Evolutionary conservation across 345 rosid genomes (phyloP), one percentile per base, ranked within the genome.

Genomic region (Salix koriyanagi): DNA sequence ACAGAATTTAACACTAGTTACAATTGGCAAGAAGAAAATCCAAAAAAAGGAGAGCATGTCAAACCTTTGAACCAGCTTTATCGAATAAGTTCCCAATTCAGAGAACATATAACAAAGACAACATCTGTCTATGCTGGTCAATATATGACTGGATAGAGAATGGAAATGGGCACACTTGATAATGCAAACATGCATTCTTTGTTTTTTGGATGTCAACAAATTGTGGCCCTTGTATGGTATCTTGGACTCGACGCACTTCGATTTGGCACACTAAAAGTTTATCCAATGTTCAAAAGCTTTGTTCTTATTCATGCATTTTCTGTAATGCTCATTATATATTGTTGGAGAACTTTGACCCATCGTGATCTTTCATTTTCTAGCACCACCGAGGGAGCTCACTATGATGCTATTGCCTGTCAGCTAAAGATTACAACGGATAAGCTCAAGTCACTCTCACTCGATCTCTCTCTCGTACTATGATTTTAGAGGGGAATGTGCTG

Each of bases 391-490:
- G 86, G 99, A 74, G 90, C 86, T 26, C 90, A 89, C 69, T 74
- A 85, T 65, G 80, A 85, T 67, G 82, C 83, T 34, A 84, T 93
- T 69, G 89, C 94, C 44, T 90, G 76, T 21, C 88, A 89, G 28
- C 88, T 96, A 41, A 80, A 88, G 62, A 77, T 91, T 84, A 88
- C 92, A 6, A 69, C 69, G 76, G 86, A 76, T 70, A 88, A 89
- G 85, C 87, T 92, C 87, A 89, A 80, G 98, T 96, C 65, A 61
- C 65, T 82, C 76, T 67, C 65, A 81, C 76, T 73, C 54, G 26
- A 67, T 54, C 77, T 44, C 77, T 46, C 86, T 71, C 36, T 1
- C 30, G n/a, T 52, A 21, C 37, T 68, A 0, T 8, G 62, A 8
- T 23, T 68, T 39, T 12, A 23, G 52, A 13, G 30, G 4, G 15